Evolutionary conservation across 129 eudicot genomes (phyloP), one percentile per base, ranked within the genome.

Genomic region (Scalesia atractyloides): DNA sequence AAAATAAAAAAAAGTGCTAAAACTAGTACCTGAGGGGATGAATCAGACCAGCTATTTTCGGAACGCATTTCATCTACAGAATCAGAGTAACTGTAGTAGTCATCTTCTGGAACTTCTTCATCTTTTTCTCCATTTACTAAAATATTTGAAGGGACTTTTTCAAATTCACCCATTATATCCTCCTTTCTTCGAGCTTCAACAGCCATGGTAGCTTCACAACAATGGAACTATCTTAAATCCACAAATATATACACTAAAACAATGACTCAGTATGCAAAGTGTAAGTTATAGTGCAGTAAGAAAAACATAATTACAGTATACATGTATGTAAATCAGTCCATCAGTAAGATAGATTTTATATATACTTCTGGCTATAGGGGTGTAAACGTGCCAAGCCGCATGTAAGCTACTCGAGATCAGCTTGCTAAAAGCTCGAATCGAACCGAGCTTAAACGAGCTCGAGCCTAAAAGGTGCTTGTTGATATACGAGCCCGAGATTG

Each of bases 91-190:
- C 89, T 88, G 76, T 78, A 83, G 77, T 80, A 87, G 16, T 87
- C 93, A 73, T 89, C 96, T 14, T 81, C 83, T 64, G 82, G 90
- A 64, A 86, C 80, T 54, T 80, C 83, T 64, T 84, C 92, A 64
- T 89, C 80, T 54, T 80, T 69, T 37, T 77, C 87, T 63, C 86
- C 68, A 50, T 84, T 85, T 67, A 85, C 74, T 15, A 90, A 80
- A 65, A 44, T 72, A 46, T 39, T 82, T 34, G 86, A 82, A 76
- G 89, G 86, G 30, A 82, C 51, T 63, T 70, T 85, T 65, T 54
- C 82, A 70, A 76, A 22, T 52, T 10, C 64, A 33, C 61, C 76
- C 83, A 48, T 72, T 49, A 34, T 59, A 16, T 72, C 84, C 82
- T 76, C 82, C 77, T 70, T 59, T 69, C 19, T 74, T 77, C 61